Evolutionary conservation across 2,329 filamentous ascomycete species (phyloP), one percentile per base, ranked within the genome.

Genomic region (Trichoderma asperellum): DNA sequence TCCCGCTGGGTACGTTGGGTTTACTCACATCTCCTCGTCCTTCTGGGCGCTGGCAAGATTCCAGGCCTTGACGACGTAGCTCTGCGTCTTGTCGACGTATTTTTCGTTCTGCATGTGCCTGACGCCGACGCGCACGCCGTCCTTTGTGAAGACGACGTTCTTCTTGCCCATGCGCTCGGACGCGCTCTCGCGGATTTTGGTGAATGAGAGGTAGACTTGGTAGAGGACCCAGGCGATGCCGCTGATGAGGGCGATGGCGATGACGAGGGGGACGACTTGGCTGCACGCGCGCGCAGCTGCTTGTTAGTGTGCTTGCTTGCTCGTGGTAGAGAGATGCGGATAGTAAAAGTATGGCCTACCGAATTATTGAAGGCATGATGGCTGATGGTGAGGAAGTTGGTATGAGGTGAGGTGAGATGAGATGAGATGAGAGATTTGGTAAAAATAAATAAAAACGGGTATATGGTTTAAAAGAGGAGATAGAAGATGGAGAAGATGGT

Each of bases 31-130:
- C 21, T 74, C 71, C 34, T 71, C 71, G 29, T 72, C 73, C 10
- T 72, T 70, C 40, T 73, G 69, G 3, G 72, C 58, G 35, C 80
- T 81, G 72, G 82, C 82, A 68, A 89, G 75, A 74, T 90, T 89
- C 88, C 88, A 91, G 1, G 88, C 88, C 80, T 89, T 90, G 69
- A 90, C 88, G 65, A 90, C 80, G 80, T 85, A 88, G 73, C 84
- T 88, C 81, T 94, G 92, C 21, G 91, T 93, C 75, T 83, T 84
- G 74, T 94, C 92, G 75, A 92, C 87, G 77, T 93, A 92, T 59
- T 86, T 87, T 81, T 94, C 92, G 66, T 87, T 85, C 73, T 86
- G 85, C 61, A 91, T 79, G 71, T 92, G 85, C 80, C 90, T 91
- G 71, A 94, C 86, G 60, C 89, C 89, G 56, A 94, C 90, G 70